phyloP scores from a whole-genome alignment of 768 basidiomycete genomes.

The Psilocybe sp. region DNA sequence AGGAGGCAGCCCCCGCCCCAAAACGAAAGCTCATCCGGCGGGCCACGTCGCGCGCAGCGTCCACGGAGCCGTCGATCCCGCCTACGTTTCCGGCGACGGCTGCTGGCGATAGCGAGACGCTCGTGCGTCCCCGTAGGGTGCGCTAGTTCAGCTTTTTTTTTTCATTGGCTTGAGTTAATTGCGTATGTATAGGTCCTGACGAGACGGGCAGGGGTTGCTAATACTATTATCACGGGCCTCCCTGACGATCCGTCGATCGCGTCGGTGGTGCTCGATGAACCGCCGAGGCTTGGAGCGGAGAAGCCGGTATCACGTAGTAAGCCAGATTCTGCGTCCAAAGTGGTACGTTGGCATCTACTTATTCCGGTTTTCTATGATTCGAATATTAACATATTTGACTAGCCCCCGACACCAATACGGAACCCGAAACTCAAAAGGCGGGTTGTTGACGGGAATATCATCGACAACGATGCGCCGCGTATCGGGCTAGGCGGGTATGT shows the following conservation, averaged over 20 bases:
- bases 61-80: conserved; percentile 28
- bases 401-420: conserved; percentile 41
- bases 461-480: too few relatives aligned
- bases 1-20: conserved; percentile 9
- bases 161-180: too few relatives aligned
- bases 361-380: too few relatives aligned
- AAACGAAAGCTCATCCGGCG: conserved; percentile 32
- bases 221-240: neutral
- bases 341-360: too few relatives aligned
- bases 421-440: conserved; percentile 54
- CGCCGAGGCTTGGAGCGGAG: conserved; percentile 20
- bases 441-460: conserved; percentile 27
- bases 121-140: too few relatives aligned
- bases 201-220: too few relatives aligned
- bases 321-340: conserved; percentile 17
- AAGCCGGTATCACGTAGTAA: neutral
- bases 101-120: too few relatives aligned
- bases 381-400: too few relatives aligned
- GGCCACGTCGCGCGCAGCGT: conserved; percentile 37
- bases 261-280: conserved; percentile 15
- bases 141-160: too few relatives aligned
- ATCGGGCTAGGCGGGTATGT: conserved; percentile 1
- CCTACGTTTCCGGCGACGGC: too few relatives aligned
- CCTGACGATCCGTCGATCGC: conserved; percentile 7
- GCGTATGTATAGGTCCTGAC: too few relatives aligned